Evolutionary conservation across 495 filamentous ascomycete genomes (phyloP), one percentile per base, ranked within the genome.

Genomic region (Penicillium daleae): DNA sequence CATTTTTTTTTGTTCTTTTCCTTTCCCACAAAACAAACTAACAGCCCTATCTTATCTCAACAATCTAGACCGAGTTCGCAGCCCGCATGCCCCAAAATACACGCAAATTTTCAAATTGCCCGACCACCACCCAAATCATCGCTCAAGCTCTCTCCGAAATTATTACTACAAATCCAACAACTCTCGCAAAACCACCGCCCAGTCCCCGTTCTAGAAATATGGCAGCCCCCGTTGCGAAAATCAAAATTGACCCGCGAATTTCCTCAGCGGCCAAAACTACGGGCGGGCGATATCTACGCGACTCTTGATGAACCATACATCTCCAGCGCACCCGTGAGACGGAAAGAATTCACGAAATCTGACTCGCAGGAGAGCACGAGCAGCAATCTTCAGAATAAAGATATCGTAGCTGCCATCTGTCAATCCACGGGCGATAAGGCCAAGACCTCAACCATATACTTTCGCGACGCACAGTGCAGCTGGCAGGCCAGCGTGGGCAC

Each of bases 101-200:
- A 76, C 55, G 70, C 71, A 40, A 67, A 56, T 24, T 78, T 80
- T 63, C 65, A 74, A 51, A 68, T 78, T 44, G 77, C 77, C 35
- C 68, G 71, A 29, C 77, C 74, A 19, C 71, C 77, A 13, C 74
- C 77, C 32, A 72, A 74, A 66, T 69, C 67, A 26, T 59, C 63
- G 2, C 64, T 78, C n/a, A 71, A 74, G 1, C 62, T 78, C 48
- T 64, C 68, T 37, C 63, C 77, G 6, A 72, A 70, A 26, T 67
- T 77, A 17, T 61, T 75, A 7, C 68, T 79, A 6, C 77, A 79
- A 69, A 73, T 79, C 60, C 77, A 79, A 67, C 77, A 79, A 70
- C 54, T 79, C 48, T 57, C 61, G 4, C 46, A 57, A 32, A 66
- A 74, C 4, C 51, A 66, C 46, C 68, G 71, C 13, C 69, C 70